These are phyloP conservation scores for Amanita thiersii DNA, from an alignment of 768 basidiomycete genomes.

Conservation along the genomic window DNA sequence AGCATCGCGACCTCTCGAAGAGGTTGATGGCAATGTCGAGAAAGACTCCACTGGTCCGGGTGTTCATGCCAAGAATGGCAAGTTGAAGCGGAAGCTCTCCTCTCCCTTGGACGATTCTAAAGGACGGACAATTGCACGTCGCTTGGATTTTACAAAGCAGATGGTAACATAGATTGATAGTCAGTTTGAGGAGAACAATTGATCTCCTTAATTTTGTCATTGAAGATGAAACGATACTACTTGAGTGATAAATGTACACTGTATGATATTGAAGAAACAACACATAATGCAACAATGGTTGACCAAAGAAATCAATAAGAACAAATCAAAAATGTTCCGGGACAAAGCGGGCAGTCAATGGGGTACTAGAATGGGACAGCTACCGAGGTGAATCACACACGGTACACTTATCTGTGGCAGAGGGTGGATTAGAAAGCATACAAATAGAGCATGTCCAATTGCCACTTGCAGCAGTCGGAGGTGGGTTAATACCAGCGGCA, in stretches of 20 bases:
- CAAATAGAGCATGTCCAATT: constrained; percentile 58
- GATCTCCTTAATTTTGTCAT: constrained; percentile 2
- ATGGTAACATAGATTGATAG: constrained; percentile 21
- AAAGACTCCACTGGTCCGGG: constrained; percentile 38
- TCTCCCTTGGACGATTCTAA: constrained; percentile 44
- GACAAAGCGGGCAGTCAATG: constrained; percentile 19
- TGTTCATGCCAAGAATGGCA: constrained; percentile 46
- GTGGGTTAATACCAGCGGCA: constrained; percentile 49
- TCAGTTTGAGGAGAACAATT: background rate
- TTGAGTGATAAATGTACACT: constrained; percentile 9
- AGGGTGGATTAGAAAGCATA: constrained; percentile 37
- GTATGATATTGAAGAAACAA: constrained; percentile 9
- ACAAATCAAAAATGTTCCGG: background rate
- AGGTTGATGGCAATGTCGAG: constrained; percentile 70
- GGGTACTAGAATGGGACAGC: constrained; percentile 20
- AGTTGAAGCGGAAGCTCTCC: constrained; percentile 63
- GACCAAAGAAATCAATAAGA: background rate
- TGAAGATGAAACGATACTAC: constrained; percentile 4
- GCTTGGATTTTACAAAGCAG: constrained; percentile 58
- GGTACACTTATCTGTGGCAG: constrained; percentile 37
- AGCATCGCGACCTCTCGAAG: constrained; percentile 54
- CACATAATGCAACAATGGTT: constrained; percentile 6
- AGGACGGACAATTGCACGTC: constrained; percentile 55
- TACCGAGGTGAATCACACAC: constrained; percentile 36
- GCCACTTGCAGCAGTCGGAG: constrained; percentile 19